phyloP scores from a whole-genome alignment of 2,329 filamentous ascomycete genomes.

The Pseudogymnoascus sp. region DNA sequence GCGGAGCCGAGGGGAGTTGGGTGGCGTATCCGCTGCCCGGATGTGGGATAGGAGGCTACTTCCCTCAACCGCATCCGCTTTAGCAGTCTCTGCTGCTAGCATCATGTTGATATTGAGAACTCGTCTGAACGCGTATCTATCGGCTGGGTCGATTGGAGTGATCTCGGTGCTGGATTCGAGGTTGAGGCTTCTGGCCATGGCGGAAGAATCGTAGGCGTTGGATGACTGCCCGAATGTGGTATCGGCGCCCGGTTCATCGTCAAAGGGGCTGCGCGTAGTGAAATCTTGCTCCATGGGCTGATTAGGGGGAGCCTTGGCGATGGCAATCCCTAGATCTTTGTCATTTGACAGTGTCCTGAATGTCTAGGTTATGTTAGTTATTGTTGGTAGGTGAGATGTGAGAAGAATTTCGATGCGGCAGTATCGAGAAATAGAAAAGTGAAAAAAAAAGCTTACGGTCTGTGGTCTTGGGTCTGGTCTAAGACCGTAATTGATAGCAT shows the following conservation, averaged over 20 bases:
- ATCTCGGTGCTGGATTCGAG: not conserved
- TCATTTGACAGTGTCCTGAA: too few relatives aligned
- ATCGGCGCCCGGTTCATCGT: constrained; percentile 9
- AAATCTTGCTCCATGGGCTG: not conserved
- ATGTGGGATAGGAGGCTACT: not conserved
- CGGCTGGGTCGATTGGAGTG: not conserved
- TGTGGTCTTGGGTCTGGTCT: constrained; percentile 17
- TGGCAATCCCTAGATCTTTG: not conserved
- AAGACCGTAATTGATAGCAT: constrained; percentile 24
- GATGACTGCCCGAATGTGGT: not conserved
- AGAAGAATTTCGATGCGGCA: too few relatives aligned
- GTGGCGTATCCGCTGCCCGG: not conserved
- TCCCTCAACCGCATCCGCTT: not conserved
- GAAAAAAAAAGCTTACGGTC: too few relatives aligned
- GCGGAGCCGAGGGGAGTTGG: not conserved
- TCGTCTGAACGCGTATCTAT: not conserved
- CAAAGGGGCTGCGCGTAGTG: not conserved
- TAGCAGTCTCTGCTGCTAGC: not conserved
- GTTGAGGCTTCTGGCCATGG: constrained; percentile 9
- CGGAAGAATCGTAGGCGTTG: constrained; percentile 9
- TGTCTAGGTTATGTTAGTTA: too few relatives aligned
- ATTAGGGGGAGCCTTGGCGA: not conserved
- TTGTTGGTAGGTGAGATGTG: too few relatives aligned
- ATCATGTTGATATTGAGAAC: not conserved
- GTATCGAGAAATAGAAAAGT: too few relatives aligned